A percentile compares a stretch with the other conserved stretches of the same genome.
Conservation (phyloP, 2,329 filamentous ascomycete genomes). For the Periconia sp. region DNA sequence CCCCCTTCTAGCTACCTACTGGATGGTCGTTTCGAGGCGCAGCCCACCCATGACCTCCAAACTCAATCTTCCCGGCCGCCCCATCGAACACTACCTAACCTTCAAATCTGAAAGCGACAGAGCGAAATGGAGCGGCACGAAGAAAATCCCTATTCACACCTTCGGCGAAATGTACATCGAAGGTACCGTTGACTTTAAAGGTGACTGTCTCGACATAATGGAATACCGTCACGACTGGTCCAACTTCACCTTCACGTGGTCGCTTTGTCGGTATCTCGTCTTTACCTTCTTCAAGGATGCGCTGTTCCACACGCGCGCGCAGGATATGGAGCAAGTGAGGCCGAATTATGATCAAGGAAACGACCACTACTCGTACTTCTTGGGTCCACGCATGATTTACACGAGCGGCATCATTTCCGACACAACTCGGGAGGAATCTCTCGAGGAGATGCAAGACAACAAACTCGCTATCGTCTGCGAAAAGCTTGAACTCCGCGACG, state of each 20-base stretch:
- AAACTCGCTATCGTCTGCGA: conserved; percentile 94
- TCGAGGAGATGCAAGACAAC: conserved; percentile 97
- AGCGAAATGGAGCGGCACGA: conserved; percentile 72
- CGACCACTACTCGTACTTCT: conserved; percentile 98
- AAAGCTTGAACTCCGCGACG: conserved; percentile 83
- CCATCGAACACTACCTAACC: conserved; percentile 86
- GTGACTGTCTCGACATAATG: conserved; percentile 82
- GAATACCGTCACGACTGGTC: conserved; percentile 98
- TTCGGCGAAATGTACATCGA: conserved; percentile 99
- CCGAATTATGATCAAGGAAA: conserved; percentile 98
- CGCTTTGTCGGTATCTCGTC: conserved; percentile 84
- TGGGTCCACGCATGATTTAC: conserved; percentile 98
- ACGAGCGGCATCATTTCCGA: conserved; percentile 93
- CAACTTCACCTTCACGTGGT: conserved; percentile 84
- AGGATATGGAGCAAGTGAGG: conserved; percentile 97
- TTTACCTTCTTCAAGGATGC: conserved; percentile 86
- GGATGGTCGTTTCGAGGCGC: conserved; percentile 76
- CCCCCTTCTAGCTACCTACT: conserved; percentile 80
- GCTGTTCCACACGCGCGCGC: conserved; percentile 87
- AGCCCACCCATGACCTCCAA: conserved; percentile 93
- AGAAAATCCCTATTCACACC: conserved; percentile 85
- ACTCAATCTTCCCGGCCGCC: conserved; percentile 79
- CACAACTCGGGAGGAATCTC: conserved; percentile 79
- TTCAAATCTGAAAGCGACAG: conserved; percentile 67
- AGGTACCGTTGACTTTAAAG: conserved; percentile 92